Evolutionary conservation across 2,329 filamentous ascomycete species (phyloP), one percentile per base, ranked within the genome.

Genomic region (Ophiostoma australiae): DNA sequence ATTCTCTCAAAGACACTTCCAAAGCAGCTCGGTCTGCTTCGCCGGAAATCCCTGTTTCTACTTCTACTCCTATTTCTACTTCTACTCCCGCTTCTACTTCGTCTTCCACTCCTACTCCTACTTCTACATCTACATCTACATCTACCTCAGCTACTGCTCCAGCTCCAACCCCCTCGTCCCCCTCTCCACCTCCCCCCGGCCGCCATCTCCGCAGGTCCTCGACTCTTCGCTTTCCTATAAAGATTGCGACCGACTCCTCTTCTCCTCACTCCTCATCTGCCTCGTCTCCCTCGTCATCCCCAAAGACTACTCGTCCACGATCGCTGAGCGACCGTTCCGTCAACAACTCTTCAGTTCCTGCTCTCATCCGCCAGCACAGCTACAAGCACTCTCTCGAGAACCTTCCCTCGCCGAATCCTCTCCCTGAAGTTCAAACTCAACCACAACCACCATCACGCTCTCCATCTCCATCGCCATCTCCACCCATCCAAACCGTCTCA

Each of bases 171-270:
- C 33, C 69, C 17, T 41, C 72, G 4, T 48, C 71, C 1, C 66
- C 70, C 8, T 39, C 72, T 4, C 11, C 31, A 61, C 52, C 69
- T 23, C 55, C 67, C 13, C 72, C 72, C 27, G 70, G 69, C 6
- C 67, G 69, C 41, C 73, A 73, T 17, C 35, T 72, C 39, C 74
- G 74, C 27, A 33, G 74, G 27, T 70, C 74, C 4, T 74, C 73
- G 6, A 73, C 73, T 13, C 72, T 73, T 41, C 73, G 73, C 17
- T 74, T 74, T 61, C 73, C 73, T 41, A 72, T 74, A 58, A 73
- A 73, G 67, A 66, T 74, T 63, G 72, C 72, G 17, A 70, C 71
- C 67, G 72, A 73, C 23, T 69, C 73, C 39, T 31, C 61, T 68
- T 41, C 71, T 2, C 39, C 71, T 2, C 39, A n/a, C 41, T 48